Base-by-base conservation (phyloP, 1,139 yeast genomes). In the Geotrichum fermentans region DNA sequence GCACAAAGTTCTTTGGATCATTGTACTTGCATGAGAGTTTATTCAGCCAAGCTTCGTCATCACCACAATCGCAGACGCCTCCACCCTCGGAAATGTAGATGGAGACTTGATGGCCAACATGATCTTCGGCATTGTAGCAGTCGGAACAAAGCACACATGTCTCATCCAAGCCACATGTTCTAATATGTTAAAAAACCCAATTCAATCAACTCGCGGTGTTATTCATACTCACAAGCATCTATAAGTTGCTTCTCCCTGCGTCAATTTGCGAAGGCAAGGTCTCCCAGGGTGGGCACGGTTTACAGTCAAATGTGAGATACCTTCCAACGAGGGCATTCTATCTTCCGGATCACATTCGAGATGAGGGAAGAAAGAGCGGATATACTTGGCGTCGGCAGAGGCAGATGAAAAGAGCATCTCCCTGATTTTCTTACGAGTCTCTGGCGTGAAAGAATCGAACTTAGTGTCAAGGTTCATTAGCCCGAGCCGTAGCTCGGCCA, bases 11-110 rank as follows among this genome's bases (percentile, higher is more conserved):
- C 24, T 53, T 56, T 24, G 60, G 39, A 26, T 63, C 54, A 37
- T 57, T 64, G 49, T 71, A 61, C 39, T 65, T 62, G 64, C 97
- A 90, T 48, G 77, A 68, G 46, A 82, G 68, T 3, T 69, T 65
- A 3, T 62, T 64, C 28, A 70, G 74, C 82, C 95, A 90, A 0
- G 96, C 95, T 54, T 83, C 87, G 0, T 77, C 73, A 62, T 92
- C 96, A 1, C 97, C 97, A 68, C 97, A 92, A 63, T 92, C 97
- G 64, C 97, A 92, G 4, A 89, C 88, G 0, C 97, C 97, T 4
- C 96, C 96, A 46, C 90, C 70, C 50, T 78, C 81, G 49, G 89
- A 82, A 11, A 88, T 80, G 39, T 82, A 76, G 13, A 85, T 78
- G 47, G 82, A 80, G 14, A 86, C 83, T 40, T 81, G 79, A 64